phyloP scores from a whole-genome alignment of 345 rosid species.

The Eutrema yunnanense region DNA sequence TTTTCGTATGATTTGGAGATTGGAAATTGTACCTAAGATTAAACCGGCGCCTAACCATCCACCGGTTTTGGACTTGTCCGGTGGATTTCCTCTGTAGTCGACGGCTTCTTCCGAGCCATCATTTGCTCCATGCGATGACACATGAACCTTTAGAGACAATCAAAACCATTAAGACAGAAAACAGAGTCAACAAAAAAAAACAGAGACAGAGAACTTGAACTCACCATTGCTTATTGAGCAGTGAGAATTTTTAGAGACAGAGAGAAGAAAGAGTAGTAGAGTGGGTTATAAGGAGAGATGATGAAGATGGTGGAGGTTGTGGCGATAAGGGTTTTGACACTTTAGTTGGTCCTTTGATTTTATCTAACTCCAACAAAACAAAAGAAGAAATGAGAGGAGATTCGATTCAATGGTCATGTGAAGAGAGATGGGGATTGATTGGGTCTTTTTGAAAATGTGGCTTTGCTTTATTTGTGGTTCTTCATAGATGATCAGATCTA shows the following conservation, averaged over 20 bases:
- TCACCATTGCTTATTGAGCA: constrained; percentile 23
- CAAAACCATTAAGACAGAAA: constrained; percentile 38
- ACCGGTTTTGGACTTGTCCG: constrained; percentile 69
- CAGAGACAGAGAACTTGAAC: background rate
- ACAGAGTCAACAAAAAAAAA: background rate
- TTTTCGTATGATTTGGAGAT: background rate
- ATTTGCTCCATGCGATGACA: constrained; percentile 36
- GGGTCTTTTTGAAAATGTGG: constrained; percentile 15
- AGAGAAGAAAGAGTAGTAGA: constrained; percentile 10
- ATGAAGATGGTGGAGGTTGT: background rate
- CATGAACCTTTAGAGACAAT: constrained; percentile 28
- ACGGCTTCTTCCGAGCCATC: constrained; percentile 39
- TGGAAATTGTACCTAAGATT: constrained; percentile 51
- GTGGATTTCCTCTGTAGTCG: constrained; percentile 61
- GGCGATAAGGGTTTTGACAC: constrained; percentile 20
- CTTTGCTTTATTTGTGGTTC: constrained; percentile 21
- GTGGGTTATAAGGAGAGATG: constrained; percentile 23
- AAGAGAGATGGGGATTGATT: constrained; percentile 15
- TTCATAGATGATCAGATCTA: constrained; percentile 9
- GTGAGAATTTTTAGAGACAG: background rate
- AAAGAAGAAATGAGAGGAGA: constrained; percentile 26
- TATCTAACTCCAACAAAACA: constrained; percentile 27
- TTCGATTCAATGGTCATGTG: constrained; percentile 18
- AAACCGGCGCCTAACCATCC: constrained; percentile 95
- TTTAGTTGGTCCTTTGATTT: constrained; percentile 17